Evolutionary conservation across 768 basidiomycete species (phyloP).

Genomic region (Multifurca ochricompacta): DNA sequence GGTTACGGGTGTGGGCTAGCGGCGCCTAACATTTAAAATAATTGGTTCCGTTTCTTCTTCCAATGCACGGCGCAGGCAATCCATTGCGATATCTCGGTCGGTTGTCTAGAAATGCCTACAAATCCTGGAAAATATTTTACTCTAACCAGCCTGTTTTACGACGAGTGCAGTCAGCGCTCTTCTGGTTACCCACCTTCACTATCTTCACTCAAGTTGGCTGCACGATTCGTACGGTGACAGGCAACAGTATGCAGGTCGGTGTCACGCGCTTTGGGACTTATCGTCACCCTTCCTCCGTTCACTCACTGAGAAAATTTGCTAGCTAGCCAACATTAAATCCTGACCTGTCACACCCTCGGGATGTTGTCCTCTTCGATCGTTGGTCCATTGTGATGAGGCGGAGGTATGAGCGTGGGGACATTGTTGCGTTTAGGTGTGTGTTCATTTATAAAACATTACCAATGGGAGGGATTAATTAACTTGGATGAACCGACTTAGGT

Average conservation of each 20-base stretch:
- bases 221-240: slow-evolving; percentile 13
- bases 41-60: not conserved
- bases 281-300: not conserved
- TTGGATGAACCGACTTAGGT: slow-evolving; percentile 2
- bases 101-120: not conserved
- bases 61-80: not conserved
- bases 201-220: slow-evolving; percentile 16
- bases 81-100: not conserved
- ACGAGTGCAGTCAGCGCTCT: not conserved
- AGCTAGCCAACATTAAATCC: slow-evolving; percentile 22
- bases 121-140: not conserved
- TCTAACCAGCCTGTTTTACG: not conserved
- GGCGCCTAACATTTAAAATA: too few species aligned
- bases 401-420: slow-evolving; percentile 16
- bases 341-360: slow-evolving; percentile 12
- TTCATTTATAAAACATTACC: not conserved
- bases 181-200: slow-evolving; percentile 15
- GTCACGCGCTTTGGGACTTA: not conserved
- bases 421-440: slow-evolving; percentile 18
- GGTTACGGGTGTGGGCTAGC: too few species aligned
- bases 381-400: slow-evolving; percentile 10
- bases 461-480: not conserved
- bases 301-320: not conserved
- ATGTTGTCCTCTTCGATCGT: slow-evolving; percentile 17
- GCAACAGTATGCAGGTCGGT: slow-evolving; percentile 21